phyloP scores from a whole-genome alignment of 768 basidiomycete species.

The Trametes maxima region DNA sequence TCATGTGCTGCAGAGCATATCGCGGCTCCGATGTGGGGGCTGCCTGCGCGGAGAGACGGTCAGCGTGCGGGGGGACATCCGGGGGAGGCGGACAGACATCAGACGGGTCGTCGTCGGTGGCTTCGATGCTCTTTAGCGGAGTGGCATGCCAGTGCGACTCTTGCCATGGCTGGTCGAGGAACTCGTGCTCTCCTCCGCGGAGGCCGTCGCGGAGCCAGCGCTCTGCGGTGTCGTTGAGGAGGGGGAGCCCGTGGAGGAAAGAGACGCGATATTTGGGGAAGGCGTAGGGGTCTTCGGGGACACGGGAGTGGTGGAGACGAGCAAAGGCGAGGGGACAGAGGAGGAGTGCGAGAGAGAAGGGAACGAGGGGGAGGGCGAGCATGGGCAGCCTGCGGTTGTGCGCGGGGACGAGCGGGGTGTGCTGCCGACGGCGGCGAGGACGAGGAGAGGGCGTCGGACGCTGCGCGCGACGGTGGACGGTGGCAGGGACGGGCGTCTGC shows the following conservation, averaged over 20 bases:
- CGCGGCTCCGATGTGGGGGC: conserved; percentile 28
- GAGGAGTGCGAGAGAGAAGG: conserved; percentile 44
- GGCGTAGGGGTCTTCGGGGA: conserved; percentile 79
- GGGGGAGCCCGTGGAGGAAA: conserved; percentile 78
- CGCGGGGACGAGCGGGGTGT: neutral
- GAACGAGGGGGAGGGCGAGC: conserved; percentile 30
- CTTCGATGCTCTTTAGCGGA: conserved; percentile 60
- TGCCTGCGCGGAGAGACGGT: conserved; percentile 28
- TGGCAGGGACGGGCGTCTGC: neutral
- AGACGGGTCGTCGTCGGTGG: conserved; percentile 42
- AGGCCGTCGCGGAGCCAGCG: conserved; percentile 76
- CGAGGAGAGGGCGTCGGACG: neutral
- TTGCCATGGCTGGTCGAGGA: conserved; percentile 67
- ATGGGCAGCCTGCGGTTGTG: conserved; percentile 22
- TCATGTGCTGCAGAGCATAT: conserved; percentile 72
- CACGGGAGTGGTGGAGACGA: conserved; percentile 54
- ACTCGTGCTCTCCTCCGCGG: conserved; percentile 74
- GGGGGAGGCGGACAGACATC: conserved; percentile 35
- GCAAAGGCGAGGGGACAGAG: conserved; percentile 28
- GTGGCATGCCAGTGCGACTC: conserved; percentile 43
- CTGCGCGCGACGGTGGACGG: neutral
- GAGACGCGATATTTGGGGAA: conserved; percentile 82
- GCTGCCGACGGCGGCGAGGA: neutral
- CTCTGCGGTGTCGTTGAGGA: conserved; percentile 71
- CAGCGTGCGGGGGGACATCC: neutral